These are phyloP conservation scores for Trichoderma lentiforme DNA, from an alignment of 2,329 filamentous ascomycete species.

Conservation along the genomic window DNA sequence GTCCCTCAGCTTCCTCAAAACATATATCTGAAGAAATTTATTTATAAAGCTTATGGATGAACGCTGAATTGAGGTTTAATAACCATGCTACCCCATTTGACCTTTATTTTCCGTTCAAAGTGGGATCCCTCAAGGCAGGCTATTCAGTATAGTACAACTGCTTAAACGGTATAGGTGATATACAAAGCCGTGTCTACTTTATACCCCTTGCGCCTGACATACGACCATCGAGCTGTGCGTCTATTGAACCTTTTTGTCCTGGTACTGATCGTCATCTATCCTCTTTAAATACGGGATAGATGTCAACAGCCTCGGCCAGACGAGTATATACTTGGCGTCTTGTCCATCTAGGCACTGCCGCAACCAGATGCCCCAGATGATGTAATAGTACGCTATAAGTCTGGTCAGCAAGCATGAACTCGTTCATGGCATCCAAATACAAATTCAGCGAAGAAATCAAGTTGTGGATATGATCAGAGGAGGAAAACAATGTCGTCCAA, in stretches of 20 bases:
- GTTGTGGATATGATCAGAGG: neutral
- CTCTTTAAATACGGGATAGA: slow-evolving; percentile 46
- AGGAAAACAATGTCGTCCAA: neutral
- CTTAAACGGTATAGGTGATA: neutral
- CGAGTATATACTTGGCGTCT: slow-evolving; percentile 67
- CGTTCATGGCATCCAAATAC: neutral
- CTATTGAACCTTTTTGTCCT: neutral
- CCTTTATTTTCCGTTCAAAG: neutral
- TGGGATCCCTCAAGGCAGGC: neutral
- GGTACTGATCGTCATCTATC: neutral
- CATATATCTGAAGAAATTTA: neutral
- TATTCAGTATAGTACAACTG: neutral
- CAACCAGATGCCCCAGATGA: slow-evolving; percentile 80
- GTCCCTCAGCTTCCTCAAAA: neutral
- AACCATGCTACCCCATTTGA: neutral
- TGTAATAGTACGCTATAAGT: slow-evolving; percentile 70
- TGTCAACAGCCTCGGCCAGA: slow-evolving; percentile 63
- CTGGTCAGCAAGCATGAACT: slow-evolving; percentile 20
- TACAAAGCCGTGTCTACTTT: neutral
- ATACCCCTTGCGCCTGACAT: neutral
- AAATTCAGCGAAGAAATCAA: neutral
- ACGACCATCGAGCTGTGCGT: neutral
- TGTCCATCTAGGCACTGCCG: slow-evolving; percentile 70
- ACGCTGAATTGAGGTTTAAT: neutral
- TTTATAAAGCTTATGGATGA: neutral